Percentiles rank a stretch among this genome's conserved stretches.
Evolutionary conservation across 768 basidiomycete genomes (phyloP).

Genomic region (Lactifluus rugatus): DNA sequence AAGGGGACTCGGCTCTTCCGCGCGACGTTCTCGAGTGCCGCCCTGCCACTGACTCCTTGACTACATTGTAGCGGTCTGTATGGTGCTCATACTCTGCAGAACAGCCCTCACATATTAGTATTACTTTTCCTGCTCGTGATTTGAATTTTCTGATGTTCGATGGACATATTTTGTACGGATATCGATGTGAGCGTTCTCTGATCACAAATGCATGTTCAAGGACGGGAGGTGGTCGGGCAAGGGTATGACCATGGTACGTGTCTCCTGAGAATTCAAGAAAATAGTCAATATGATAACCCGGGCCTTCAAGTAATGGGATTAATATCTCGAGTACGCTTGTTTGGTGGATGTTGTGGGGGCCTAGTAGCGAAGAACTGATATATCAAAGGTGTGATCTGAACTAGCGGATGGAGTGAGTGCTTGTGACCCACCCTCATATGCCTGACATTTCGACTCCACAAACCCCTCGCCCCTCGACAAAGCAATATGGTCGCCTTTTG

Average conservation of each 20-base stretch:
- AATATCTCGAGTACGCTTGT: conserved; percentile 1
- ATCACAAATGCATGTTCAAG: conserved; percentile 6
- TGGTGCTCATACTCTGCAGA: neutral
- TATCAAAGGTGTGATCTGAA: neutral
- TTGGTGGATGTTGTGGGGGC: neutral
- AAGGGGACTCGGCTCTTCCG: no score
- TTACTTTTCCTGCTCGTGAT: neutral
- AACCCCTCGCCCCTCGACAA: no score
- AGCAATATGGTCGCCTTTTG: no score
- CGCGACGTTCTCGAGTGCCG: no score
- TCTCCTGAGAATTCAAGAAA: neutral
- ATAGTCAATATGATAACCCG: neutral
- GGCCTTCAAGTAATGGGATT: neutral
- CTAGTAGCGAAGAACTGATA: neutral
- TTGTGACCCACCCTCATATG: no score
- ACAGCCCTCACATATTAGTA: conserved; percentile 6
- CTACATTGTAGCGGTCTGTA: neutral
- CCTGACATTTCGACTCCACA: no score
- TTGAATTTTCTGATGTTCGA: neutral
- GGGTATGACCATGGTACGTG: conserved; percentile 13
- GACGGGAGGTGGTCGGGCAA: conserved; percentile 1
- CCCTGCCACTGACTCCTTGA: neutral
- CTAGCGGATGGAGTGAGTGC: conserved; percentile 1
- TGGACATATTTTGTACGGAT: neutral
- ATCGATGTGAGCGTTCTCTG: conserved; percentile 5